These are phyloP conservation scores for Waltergamsia citrina DNA, from an alignment of 2,329 filamentous ascomycete species.

Conservation along the genomic window DNA sequence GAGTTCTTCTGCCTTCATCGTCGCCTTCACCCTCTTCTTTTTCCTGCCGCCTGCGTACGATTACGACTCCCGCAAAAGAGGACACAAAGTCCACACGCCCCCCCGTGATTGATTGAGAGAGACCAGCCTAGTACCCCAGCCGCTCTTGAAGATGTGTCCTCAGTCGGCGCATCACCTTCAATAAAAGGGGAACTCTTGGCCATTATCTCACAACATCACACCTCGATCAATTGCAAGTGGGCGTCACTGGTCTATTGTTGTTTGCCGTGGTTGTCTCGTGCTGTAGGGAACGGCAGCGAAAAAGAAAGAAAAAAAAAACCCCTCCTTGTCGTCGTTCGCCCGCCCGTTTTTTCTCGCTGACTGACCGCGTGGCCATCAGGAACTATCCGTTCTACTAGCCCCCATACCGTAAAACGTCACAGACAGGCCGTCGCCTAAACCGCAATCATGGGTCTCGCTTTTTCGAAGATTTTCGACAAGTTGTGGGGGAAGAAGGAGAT, in stretches of 20 bases:
- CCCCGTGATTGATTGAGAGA: slow-evolving; percentile 2
- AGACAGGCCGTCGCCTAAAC: slow-evolving; percentile 24
- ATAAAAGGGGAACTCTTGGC: not conserved
- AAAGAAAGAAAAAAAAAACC: slow-evolving; percentile 10
- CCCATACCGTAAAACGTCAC: slow-evolving; percentile 4
- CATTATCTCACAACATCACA: not conserved
- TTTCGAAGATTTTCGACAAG: slow-evolving; percentile 94
- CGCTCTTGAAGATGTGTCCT: slow-evolving; percentile 5
- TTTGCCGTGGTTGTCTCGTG: not conserved
- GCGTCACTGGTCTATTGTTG: not conserved
- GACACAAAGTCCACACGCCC: slow-evolving; percentile 3
- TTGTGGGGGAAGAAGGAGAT: slow-evolving; percentile 99
- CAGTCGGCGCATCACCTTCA: slow-evolving; percentile 1
- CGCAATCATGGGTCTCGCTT: slow-evolving; percentile 92
- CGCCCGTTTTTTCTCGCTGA: slow-evolving; percentile 10
- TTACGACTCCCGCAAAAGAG: too few relatives aligned
- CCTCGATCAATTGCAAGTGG: slow-evolving; percentile 3
- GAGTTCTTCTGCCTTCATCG: slow-evolving; percentile 2
- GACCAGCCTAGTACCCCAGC: slow-evolving; percentile 5
- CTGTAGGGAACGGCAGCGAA: not conserved
- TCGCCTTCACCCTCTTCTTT: not conserved
- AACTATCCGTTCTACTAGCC: not conserved
- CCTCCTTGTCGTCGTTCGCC: slow-evolving; percentile 7
- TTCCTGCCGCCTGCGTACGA: not conserved
- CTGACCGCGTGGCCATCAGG: slow-evolving; percentile 14